These are phyloP conservation scores for Teratosphaeria viscida DNA, from an alignment of 2,329 filamentous ascomycete species.

Conservation along the genomic window DNA sequence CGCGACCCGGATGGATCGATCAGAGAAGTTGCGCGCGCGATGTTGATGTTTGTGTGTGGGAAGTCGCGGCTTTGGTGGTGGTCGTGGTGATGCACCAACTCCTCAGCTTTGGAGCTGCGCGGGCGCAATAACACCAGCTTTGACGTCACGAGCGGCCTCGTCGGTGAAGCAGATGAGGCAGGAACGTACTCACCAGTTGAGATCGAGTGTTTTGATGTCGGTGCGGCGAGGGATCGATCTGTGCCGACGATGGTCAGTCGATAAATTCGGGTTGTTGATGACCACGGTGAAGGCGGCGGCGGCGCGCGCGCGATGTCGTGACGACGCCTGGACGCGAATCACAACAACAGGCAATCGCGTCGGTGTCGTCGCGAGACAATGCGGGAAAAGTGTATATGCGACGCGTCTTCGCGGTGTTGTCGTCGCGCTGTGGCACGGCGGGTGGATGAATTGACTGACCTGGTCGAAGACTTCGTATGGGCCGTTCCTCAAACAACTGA, in stretches of 20 bases:
- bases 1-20: conserved; percentile 5
- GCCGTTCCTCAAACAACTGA: not conserved
- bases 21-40: conserved; percentile 5
- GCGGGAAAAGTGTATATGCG: not conserved
- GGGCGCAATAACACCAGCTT: conserved; percentile 11
- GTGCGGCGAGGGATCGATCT: conserved; percentile 1
- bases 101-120: conserved; percentile 9
- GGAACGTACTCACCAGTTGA: conserved; percentile 7
- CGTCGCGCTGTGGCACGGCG: not conserved
- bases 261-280: conserved; percentile 3
- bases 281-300: conserved; percentile 1
- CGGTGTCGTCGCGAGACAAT: not conserved
- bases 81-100: not conserved
- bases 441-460: not conserved
- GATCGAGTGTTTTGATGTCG: not conserved
- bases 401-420: not conserved
- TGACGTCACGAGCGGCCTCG: conserved; percentile 8
- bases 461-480: not conserved
- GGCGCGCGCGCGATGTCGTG: not conserved
- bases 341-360: conserved; percentile 8
- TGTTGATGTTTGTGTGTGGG: conserved; percentile 5
- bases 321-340: conserved; percentile 4
- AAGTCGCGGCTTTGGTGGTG: conserved; percentile 1
- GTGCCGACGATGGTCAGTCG: not conserved
- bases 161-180: conserved; percentile 1